Percentiles rank a stretch among this genome's conserved stretches.
Conservation (phyloP, 2,329 filamentous ascomycete species). For the Hortaea sp. region DNA sequence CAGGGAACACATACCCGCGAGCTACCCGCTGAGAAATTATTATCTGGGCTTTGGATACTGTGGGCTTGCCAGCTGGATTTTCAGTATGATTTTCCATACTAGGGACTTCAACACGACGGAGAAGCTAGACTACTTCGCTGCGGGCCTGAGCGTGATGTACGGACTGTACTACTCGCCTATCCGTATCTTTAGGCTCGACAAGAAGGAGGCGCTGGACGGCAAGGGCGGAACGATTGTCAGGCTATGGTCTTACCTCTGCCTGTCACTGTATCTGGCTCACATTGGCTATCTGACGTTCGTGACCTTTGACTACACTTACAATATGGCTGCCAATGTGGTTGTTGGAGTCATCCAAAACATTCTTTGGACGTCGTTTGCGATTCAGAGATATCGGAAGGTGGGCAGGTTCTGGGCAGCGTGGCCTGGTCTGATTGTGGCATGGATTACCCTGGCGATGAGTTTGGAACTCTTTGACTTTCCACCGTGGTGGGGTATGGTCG, state of each 20-base stretch:
- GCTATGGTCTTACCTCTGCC: slow-evolving; percentile 66
- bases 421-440: slow-evolving; percentile 84
- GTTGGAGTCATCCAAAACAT: slow-evolving; percentile 70
- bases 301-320: slow-evolving; percentile 92
- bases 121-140: slow-evolving; percentile 92
- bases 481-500: slow-evolving; percentile 68
- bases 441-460: slow-evolving; percentile 89
- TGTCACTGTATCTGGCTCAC: slow-evolving; percentile 61
- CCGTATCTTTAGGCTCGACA: slow-evolving; percentile 73
- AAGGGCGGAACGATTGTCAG: slow-evolving; percentile 44
- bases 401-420: slow-evolving; percentile 72
- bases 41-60: slow-evolving; percentile 73
- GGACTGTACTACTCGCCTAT: slow-evolving; percentile 79
- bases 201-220: slow-evolving; percentile 25
- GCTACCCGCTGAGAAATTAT: slow-evolving; percentile 68
- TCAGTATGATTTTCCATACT: slow-evolving; percentile 86
- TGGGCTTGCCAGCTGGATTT: slow-evolving; percentile 74
- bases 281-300: slow-evolving; percentile 76
- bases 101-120: slow-evolving; percentile 79
- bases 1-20: slow-evolving; percentile 56
- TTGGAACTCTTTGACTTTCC: slow-evolving; percentile 91
- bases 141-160: slow-evolving; percentile 81
- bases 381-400: slow-evolving; percentile 60
- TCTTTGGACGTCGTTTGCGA: slow-evolving; percentile 79
- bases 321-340: slow-evolving; percentile 89